A percentile compares a stretch with the other conserved stretches of the same genome.
Evolutionary conservation across 306 rosid genomes (phyloP).

Genomic region (Boehmeria nivea): DNA sequence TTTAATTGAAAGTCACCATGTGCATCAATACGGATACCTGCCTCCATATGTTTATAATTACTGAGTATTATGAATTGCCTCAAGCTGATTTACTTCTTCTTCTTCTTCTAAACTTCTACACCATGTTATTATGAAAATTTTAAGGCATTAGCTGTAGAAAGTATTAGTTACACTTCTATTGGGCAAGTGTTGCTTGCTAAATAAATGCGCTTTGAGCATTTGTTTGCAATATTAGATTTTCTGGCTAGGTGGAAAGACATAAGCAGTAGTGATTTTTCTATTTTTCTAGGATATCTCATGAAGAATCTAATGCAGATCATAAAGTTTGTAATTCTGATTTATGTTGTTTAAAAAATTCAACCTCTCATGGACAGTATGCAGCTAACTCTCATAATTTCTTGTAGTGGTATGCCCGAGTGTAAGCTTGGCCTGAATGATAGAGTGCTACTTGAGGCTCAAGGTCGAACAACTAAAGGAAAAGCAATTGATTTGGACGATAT

Average conservation of each 20-base stretch:
- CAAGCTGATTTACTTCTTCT: background rate
- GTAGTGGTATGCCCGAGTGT: conserved; percentile 90
- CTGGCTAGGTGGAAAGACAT: too few relatives aligned
- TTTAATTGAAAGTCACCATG: too few relatives aligned
- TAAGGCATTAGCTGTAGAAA: background rate
- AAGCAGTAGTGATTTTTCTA: too few relatives aligned
- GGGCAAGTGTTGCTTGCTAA: background rate
- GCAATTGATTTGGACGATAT: conserved; percentile 87
- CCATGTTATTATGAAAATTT: background rate
- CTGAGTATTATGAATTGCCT: background rate
- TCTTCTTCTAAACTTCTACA: background rate
- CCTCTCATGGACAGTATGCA: background rate
- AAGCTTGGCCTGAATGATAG: conserved; percentile 83
- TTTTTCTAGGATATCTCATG: too few relatives aligned
- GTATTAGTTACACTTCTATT: conserved; percentile 1
- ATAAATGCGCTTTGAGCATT: background rate
- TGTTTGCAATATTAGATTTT: too few relatives aligned
- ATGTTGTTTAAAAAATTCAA: background rate
- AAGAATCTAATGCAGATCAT: background rate
- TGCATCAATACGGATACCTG: too few relatives aligned
- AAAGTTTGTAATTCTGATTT: background rate
- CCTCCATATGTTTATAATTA: background rate
- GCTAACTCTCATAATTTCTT: conserved; percentile 23
- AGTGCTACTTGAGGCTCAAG: conserved; percentile 76
- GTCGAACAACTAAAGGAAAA: conserved; percentile 72